Evolutionary conservation across 208 protist genomes (phyloP).

Genomic region (Angomonas deanei): DNA sequence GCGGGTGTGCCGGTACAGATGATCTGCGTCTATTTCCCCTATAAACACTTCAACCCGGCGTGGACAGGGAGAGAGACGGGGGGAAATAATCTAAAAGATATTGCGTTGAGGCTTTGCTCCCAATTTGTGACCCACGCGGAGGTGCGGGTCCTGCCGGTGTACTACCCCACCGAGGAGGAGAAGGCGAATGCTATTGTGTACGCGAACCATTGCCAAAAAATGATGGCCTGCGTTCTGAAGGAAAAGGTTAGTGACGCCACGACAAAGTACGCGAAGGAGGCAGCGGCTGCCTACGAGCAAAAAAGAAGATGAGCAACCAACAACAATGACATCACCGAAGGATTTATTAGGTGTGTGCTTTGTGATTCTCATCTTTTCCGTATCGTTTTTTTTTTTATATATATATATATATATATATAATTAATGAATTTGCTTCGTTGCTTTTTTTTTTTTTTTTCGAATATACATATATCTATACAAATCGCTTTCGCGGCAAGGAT

Average conservation of each 20-base stretch:
- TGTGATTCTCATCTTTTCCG: background rate
- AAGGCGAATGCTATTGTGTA: constrained; percentile 59
- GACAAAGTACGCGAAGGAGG: constrained; percentile 52
- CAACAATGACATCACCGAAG: background rate
- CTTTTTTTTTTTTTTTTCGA: background rate
- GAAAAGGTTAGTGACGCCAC: constrained; percentile 60
- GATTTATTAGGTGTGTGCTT: background rate
- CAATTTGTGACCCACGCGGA: constrained; percentile 87
- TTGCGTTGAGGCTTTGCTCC: constrained; percentile 61
- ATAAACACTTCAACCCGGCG: constrained; percentile 83
- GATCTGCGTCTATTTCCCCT: constrained; percentile 78
- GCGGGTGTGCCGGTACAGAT: constrained; percentile 82
- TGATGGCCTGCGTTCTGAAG: constrained; percentile 71
- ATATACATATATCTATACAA: too few relatives aligned
- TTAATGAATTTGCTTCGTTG: background rate
- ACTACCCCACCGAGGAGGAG: constrained; percentile 82
- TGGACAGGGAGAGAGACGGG: constrained; percentile 74
- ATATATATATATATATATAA: background rate
- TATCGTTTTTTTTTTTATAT: constrained; percentile 10
- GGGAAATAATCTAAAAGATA: constrained; percentile 56
- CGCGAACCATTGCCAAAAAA: constrained; percentile 75
- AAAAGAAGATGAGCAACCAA: constrained; percentile 18
- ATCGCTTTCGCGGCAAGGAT: too few relatives aligned
- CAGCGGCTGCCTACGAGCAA: constrained; percentile 13
- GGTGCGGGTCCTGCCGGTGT: constrained; percentile 75